Percentiles rank a stretch among this genome's conserved stretches.
Evolutionary conservation across 2,329 filamentous ascomycete species (phyloP).

Genomic region (Madurella fahalii): DNA sequence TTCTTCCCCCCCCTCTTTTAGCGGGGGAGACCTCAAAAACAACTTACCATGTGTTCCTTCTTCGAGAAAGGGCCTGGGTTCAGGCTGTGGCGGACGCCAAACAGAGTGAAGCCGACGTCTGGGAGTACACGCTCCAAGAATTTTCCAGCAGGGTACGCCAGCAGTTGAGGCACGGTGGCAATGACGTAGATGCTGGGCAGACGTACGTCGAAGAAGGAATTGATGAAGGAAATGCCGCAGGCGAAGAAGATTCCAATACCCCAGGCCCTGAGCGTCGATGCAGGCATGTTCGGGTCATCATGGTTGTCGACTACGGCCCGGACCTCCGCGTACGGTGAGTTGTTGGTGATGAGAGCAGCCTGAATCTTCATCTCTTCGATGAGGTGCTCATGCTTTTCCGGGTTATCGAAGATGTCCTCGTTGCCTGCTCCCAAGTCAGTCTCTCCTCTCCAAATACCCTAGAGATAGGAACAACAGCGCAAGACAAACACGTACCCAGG

Average conservation of each 20-base stretch:
- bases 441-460: not conserved
- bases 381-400: conserved; percentile 44
- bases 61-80: conserved; percentile 56
- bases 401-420: conserved; percentile 40
- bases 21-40: too few species aligned
- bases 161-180: conserved; percentile 53
- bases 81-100: conserved; percentile 44
- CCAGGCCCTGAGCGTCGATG: conserved; percentile 54
- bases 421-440: conserved; percentile 31
- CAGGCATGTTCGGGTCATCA: conserved; percentile 46
- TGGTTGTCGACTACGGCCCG: conserved; percentile 54
- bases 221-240: conserved; percentile 46
- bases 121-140: conserved; percentile 48
- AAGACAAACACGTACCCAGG: conserved; percentile 11
- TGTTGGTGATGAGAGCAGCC: conserved; percentile 50
- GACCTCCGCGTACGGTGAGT: conserved; percentile 55
- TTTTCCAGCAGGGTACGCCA: conserved; percentile 53
- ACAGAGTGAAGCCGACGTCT: conserved; percentile 46
- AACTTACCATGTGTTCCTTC: conserved; percentile 54
- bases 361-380: conserved; percentile 54
- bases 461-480: not conserved
- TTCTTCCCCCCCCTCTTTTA: too few species aligned
- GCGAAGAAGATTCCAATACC: conserved; percentile 50
- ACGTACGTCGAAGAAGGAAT: conserved; percentile 56
- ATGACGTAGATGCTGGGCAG: conserved; percentile 52